phyloP scores from a whole-genome alignment of 176 grass and related monocot genomes.

The Bromus sterilis region DNA sequence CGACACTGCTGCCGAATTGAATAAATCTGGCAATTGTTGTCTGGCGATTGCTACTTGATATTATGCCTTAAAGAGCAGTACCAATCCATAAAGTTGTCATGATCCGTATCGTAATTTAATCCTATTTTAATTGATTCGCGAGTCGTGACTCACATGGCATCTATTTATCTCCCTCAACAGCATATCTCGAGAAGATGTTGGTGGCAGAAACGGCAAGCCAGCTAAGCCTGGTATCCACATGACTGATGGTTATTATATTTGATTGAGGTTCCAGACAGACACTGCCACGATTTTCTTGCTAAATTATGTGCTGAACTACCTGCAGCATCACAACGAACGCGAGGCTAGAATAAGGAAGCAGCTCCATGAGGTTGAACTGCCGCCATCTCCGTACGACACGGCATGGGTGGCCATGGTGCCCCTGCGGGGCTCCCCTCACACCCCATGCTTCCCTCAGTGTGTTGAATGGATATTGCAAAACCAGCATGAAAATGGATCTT shows the following conservation, averaged over 20 bases:
- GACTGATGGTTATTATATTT: background rate
- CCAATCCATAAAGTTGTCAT: background rate
- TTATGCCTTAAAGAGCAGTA: background rate
- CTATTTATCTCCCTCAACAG: background rate
- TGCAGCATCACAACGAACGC: background rate
- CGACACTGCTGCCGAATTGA: background rate
- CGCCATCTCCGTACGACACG: background rate
- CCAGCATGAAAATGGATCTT: slow-evolving; percentile 52
- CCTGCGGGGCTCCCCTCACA: background rate
- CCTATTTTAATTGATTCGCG: background rate
- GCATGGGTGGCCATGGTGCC: slow-evolving; percentile 54
- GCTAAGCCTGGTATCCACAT: background rate
- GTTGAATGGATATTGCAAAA: slow-evolving; percentile 53
- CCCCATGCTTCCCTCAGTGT: slow-evolving; percentile 40
- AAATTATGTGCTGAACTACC: background rate
- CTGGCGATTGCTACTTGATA: background rate
- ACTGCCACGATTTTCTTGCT: background rate
- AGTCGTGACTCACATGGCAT: background rate
- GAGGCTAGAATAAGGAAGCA: background rate
- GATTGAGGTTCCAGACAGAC: background rate
- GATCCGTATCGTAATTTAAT: background rate
- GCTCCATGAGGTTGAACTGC: background rate
- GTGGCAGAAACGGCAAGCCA: background rate
- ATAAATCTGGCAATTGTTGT: background rate
- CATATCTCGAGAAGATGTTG: background rate